Percentiles rank a stretch among this genome's conserved stretches.
Evolutionary conservation across 2,329 filamentous ascomycete genomes (phyloP).

Genomic region (Thermoascus crustaceus): DNA sequence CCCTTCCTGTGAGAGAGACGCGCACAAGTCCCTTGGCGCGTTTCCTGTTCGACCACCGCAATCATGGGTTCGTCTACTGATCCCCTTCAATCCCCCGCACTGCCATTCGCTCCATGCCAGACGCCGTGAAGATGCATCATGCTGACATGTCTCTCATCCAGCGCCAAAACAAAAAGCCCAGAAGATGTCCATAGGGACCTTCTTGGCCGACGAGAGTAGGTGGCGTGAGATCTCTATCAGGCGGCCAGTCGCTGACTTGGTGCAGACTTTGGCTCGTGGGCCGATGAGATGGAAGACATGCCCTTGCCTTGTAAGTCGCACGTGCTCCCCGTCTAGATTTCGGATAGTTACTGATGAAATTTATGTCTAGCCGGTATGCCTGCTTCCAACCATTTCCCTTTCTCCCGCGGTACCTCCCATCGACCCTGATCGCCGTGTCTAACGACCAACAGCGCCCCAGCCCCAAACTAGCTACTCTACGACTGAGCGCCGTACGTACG

Average conservation of each 20-base stretch:
- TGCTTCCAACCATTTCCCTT: conserved; percentile 6
- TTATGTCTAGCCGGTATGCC: conserved; percentile 22
- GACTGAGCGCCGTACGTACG: conserved; percentile 43
- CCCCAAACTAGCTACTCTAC: conserved; percentile 41
- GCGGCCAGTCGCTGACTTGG: conserved; percentile 20
- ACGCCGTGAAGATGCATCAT: conserved; percentile 14
- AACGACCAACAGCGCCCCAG: conserved; percentile 28
- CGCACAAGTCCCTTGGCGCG: conserved; percentile 34
- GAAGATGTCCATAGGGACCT: conserved; percentile 97
- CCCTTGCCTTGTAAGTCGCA: conserved; percentile 59
- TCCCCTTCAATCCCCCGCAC: conserved; percentile 1
- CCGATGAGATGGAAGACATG: conserved; percentile 93
- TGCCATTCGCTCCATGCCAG: conserved; percentile 5
- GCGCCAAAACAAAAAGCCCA: conserved; percentile 89
- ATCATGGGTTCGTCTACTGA: conserved; percentile 48
- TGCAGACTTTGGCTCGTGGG: conserved; percentile 80
- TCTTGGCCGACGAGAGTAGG: conserved; percentile 87
- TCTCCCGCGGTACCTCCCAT: conserved; percentile 6
- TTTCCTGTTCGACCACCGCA: conserved; percentile 40
- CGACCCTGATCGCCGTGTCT: conserved; percentile 11
- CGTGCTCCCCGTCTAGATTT: conserved; percentile 6
- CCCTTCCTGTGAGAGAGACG: conserved; percentile 24
- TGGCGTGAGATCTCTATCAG: conserved; percentile 15
- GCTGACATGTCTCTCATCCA: conserved; percentile 45
- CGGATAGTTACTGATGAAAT: conserved; percentile 11